A percentile compares a stretch with the other conserved stretches of the same genome.
Evolutionary conservation across 2,329 filamentous ascomycete species (phyloP).

Genomic region (Phialocephala sp.): DNA sequence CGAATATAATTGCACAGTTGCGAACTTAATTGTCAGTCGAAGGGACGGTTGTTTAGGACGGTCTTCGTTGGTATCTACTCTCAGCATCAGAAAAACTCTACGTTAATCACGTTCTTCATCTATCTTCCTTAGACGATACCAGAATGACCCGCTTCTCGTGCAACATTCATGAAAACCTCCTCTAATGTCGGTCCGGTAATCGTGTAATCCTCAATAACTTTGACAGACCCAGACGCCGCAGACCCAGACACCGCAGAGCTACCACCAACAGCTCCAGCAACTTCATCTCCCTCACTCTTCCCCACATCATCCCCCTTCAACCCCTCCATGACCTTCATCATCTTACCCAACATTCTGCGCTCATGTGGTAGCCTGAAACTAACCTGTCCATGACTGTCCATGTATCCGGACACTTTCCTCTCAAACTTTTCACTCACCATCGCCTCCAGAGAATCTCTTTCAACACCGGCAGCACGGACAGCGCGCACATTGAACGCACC

Average conservation of each 20-base stretch:
- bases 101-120: neutral
- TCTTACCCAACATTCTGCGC: constrained; percentile 30
- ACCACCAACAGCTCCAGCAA: constrained; percentile 18
- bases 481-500: constrained; percentile 33
- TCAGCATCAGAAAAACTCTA: neutral
- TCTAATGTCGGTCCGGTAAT: constrained; percentile 37
- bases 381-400: constrained; percentile 36
- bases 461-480: constrained; percentile 19
- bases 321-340: constrained; percentile 36
- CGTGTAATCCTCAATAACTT: constrained; percentile 34
- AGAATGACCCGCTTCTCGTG: constrained; percentile 31
- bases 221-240: constrained; percentile 9
- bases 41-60: neutral
- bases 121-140: constrained; percentile 15
- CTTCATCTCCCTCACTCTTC: constrained; percentile 18
- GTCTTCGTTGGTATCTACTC: neutral
- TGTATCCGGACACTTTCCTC: constrained; percentile 29
- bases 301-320: constrained; percentile 32
- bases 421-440: constrained; percentile 30
- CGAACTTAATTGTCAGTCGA: neutral
- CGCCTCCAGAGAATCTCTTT: constrained; percentile 21
- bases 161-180: constrained; percentile 41
- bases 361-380: constrained; percentile 35
- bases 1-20: neutral
- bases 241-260: constrained; percentile 15